Percentiles rank a stretch among this genome's conserved stretches.
These are phyloP conservation scores for Geranium incanum DNA, from an alignment of 441 rosid species.

Conservation along the genomic window DNA sequence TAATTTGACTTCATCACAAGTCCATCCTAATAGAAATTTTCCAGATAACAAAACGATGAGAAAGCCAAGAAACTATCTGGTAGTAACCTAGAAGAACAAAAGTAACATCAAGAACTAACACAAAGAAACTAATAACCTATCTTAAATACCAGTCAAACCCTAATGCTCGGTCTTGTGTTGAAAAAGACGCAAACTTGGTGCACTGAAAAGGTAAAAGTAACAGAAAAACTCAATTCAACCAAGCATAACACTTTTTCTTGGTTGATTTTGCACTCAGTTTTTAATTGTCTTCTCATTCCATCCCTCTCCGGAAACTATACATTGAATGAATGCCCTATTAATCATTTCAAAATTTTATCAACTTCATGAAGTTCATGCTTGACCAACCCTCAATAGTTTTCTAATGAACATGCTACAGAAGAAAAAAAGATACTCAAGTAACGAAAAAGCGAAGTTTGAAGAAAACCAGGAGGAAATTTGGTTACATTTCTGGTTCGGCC, in stretches of 20 bases:
- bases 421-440: not conserved
- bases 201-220: not conserved
- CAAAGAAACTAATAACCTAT: not conserved
- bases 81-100: not conserved
- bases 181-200: not conserved
- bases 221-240: not conserved
- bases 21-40: not conserved
- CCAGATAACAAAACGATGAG: not conserved
- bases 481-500: not conserved
- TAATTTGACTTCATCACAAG: not conserved
- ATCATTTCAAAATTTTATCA: not conserved
- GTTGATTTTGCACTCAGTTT: not conserved
- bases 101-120: not conserved
- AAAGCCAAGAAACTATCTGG: not conserved
- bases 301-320: not conserved
- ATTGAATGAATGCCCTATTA: not conserved
- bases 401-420: not conserved
- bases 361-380: too few species aligned
- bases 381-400: not conserved
- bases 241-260: not conserved
- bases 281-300: not conserved
- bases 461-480: not conserved
- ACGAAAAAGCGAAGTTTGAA: not conserved
- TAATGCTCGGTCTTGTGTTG: not conserved
- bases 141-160: not conserved